Conservation (phyloP, 306 rosid species). For the Corylus avellana region DNA sequence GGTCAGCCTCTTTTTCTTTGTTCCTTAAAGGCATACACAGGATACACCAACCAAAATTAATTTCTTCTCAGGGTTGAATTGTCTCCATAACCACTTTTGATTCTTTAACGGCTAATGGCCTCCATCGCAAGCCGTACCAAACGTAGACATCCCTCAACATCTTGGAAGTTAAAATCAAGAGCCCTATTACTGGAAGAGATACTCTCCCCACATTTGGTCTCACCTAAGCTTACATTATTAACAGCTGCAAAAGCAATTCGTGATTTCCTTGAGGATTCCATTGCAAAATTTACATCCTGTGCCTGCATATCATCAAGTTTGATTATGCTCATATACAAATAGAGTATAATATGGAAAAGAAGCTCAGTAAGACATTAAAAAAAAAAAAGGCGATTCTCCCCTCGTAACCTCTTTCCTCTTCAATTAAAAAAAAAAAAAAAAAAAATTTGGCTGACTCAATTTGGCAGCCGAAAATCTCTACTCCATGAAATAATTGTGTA, state of each 20-base stretch:
- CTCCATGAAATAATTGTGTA: no score
- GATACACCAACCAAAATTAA: conserved; percentile 24
- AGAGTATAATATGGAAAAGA: not conserved
- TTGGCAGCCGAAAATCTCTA: no score
- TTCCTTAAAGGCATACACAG: conserved; percentile 32
- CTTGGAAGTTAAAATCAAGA: conserved; percentile 91
- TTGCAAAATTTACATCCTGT: conserved; percentile 78
- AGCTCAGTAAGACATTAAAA: conserved; percentile 5
- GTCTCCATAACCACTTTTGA: conserved; percentile 25
- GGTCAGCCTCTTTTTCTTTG: conserved; percentile 29
- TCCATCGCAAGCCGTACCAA: conserved; percentile 87
- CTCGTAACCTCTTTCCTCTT: no score
- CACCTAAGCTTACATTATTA: conserved; percentile 44
- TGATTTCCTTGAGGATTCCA: conserved; percentile 97
- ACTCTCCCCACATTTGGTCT: conserved; percentile 54
- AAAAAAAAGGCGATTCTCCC: no score
- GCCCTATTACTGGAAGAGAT: conserved; percentile 80
- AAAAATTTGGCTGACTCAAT: no score
- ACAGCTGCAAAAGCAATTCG: conserved; percentile 74
- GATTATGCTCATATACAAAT: conserved; percentile 21
- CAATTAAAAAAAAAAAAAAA: no score
- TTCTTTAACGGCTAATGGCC: conserved; percentile 55
- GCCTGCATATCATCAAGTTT: conserved; percentile 56
- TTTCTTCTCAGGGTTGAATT: conserved; percentile 33
- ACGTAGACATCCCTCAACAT: conserved; percentile 80